Evolutionary conservation across 2,329 filamentous ascomycete species (phyloP).

Genomic region (Rutstroemia sp.): DNA sequence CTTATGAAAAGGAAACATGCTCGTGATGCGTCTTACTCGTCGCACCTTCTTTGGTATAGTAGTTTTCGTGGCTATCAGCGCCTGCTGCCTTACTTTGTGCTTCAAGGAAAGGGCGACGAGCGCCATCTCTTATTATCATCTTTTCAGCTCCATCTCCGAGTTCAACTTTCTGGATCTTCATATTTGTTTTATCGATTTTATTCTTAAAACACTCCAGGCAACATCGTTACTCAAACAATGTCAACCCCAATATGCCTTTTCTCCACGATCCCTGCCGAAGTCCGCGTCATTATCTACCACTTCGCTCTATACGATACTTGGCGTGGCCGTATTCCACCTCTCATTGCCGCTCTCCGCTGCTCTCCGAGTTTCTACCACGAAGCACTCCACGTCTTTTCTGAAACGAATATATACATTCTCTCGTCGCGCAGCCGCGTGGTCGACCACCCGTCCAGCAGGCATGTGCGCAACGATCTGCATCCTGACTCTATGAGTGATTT

Average conservation of each 20-base stretch:
- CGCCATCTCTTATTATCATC: too few species aligned
- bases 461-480: neutral
- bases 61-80: too few species aligned
- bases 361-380: neutral
- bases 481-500: neutral
- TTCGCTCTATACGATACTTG: neutral
- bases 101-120: too few species aligned
- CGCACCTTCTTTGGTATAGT: too few species aligned
- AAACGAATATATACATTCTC: neutral
- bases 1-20: too few species aligned
- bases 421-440: neutral
- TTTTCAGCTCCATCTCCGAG: too few species aligned
- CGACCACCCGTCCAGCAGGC: neutral
- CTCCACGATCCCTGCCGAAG: neutral
- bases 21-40: too few species aligned
- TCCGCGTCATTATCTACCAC: neutral
- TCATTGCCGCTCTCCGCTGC: neutral
- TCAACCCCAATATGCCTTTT: neutral
- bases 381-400: neutral
- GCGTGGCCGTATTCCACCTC: neutral
- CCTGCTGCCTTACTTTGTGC: too few species aligned
- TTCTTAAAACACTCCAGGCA: too few species aligned
- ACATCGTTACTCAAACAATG: neutral
- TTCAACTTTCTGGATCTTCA: too few species aligned
- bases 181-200: too few species aligned